phyloP scores from a whole-genome alignment of 176 grass and related monocot genomes.

The Triticum urartu region DNA sequence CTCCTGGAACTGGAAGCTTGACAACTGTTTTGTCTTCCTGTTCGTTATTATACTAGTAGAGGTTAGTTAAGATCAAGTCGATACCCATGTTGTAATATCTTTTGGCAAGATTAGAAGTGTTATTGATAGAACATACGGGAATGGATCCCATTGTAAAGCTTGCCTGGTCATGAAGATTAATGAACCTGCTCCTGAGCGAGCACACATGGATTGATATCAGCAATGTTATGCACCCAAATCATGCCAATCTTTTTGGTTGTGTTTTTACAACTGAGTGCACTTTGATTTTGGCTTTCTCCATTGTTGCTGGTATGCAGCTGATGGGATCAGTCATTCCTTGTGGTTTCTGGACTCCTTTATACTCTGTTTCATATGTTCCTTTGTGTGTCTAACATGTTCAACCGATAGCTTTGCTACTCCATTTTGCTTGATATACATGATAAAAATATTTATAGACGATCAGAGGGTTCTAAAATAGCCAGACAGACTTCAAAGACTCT shows the following conservation, averaged over 20 bases:
- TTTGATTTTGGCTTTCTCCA: background rate
- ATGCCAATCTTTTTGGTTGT: background rate
- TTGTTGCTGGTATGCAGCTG: too few species aligned
- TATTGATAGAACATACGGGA: conserved; percentile 10
- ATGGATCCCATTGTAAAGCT: conserved; percentile 22
- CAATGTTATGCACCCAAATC: background rate
- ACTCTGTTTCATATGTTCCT: background rate
- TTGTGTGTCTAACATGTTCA: background rate
- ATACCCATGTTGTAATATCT: background rate
- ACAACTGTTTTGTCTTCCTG: background rate
- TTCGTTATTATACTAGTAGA: conserved; percentile 1
- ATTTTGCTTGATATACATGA: background rate
- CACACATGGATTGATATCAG: background rate
- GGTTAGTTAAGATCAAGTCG: background rate
- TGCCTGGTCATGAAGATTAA: background rate
- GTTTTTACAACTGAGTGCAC: background rate
- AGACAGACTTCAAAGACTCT: background rate
- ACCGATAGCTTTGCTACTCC: background rate
- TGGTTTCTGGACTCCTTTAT: background rate
- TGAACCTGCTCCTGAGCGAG: background rate
- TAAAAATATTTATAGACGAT: background rate
- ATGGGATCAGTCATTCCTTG: too few species aligned
- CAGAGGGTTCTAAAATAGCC: background rate
- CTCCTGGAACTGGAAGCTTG: conserved; percentile 6
- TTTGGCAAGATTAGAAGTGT: conserved; percentile 18